Evolutionary conservation across 805 yeast species (phyloP), one percentile per base, ranked within the genome.

Genomic region (Danielozyma ontarioensis): DNA sequence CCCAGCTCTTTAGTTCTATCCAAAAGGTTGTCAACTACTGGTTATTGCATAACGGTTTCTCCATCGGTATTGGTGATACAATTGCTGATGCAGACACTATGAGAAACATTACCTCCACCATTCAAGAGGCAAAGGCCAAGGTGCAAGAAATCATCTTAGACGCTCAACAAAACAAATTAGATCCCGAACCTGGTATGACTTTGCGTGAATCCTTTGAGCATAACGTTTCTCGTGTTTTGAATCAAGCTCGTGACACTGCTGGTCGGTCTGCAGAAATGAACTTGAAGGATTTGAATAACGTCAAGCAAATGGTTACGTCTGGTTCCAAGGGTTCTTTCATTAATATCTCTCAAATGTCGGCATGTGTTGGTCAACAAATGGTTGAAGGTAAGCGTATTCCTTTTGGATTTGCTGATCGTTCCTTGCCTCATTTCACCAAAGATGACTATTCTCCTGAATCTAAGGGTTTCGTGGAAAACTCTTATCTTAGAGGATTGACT

Each of bases 381-480:
- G 98, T 93, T 29, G 98, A 93, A 69, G 99, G 99, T 77, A 93
- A 86, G 62, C 95, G 99, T 76, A 90, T 93, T 68, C 94, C 96
- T 16, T 93, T 85, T 50, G 99, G 99, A 28, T 93, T 93, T 57
- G 80, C 87, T 25, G 97, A 93, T 59, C 83, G 99, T 66, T 81
- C 97, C 2, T 70, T 93, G 53, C 99, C 99, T 10, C 99, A 93
- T 63, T 93, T 93, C 60, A 88, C 97, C 6, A 93, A 93, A 62
- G 98, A 93, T 67, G 98, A 93, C 60, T 93, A 93, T 60, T 86
- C 96, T 32, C 97, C 98, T 15, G 98, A 93, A 62, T 90, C 97
- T 3, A 88, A 88, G 59, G 99, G 99, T 48, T 93, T 93, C 52
- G 95, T 93, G 40, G 96, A 94, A 62, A 93, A 93, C 58, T 93